Percentiles rank a stretch among this genome's conserved stretches.
phyloP scores from a whole-genome alignment of 164 flowering plant genomes.

The Vitis amurensis region DNA sequence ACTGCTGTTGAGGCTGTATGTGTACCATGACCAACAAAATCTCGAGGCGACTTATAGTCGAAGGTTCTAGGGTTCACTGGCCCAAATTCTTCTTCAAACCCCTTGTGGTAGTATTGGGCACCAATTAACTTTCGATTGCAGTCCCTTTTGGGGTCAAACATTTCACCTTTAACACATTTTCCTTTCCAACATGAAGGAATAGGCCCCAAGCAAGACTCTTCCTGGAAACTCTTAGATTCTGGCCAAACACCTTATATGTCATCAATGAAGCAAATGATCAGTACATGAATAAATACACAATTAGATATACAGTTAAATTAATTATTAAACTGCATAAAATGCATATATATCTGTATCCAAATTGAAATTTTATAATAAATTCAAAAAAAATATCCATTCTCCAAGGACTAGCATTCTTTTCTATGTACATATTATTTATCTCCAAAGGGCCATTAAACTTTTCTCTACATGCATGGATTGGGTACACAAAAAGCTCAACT shows the following conservation, averaged over 20 bases:
- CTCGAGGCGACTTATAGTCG: conserved; percentile 62
- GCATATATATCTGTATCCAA: too few relatives aligned
- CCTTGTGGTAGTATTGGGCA: conserved; percentile 53
- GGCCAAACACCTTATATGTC: conserved; percentile 60
- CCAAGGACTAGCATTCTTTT: too few relatives aligned
- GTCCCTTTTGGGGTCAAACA: conserved; percentile 31
- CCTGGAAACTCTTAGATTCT: conserved; percentile 57
- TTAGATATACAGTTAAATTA: too few relatives aligned
- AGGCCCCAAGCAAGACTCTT: conserved; percentile 29
- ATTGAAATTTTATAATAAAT: too few relatives aligned
- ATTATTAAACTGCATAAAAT: too few relatives aligned
- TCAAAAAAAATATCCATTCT: too few relatives aligned
- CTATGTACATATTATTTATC: too few relatives aligned
- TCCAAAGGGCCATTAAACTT: too few relatives aligned
- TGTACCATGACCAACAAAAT: conserved; percentile 68
- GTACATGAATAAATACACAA: not conserved
- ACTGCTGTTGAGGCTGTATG: conserved; percentile 81
- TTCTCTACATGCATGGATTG: too few relatives aligned
- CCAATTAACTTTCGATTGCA: conserved; percentile 71
- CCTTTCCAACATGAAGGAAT: conserved; percentile 62
- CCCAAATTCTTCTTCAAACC: conserved; percentile 39
- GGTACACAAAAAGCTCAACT: too few relatives aligned
- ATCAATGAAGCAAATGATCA: not conserved
- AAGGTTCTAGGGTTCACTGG: conserved; percentile 24
- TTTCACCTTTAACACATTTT: conserved; percentile 44